Base-by-base conservation (phyloP, 2,329 filamentous ascomycete genomes). In the Colletotrichum cordylinicola region DNA sequence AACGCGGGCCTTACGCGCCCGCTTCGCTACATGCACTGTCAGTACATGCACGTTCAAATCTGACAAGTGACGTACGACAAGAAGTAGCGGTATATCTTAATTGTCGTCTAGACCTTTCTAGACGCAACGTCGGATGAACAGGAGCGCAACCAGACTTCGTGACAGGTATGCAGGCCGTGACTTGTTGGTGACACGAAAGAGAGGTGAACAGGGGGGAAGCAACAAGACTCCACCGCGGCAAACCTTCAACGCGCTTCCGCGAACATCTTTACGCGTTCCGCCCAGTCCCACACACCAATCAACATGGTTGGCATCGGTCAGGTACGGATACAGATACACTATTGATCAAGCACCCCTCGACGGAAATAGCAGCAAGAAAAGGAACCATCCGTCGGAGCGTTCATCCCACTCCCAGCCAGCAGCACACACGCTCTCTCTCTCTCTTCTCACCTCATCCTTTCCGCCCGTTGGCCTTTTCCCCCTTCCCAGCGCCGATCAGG, bases 401-500 rank as follows among this genome's bases (percentile, higher is more conserved):
- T 48, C 5, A 43, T n/a, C 39, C 39, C 18, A 43, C 39, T 43
- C 39, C n/a, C n/a, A n/a, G n/a, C n/a, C 39, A 43, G 39, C 39
- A 48, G 39, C 39, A n/a, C 39, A 48, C 39, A 0, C 39, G 18
- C 39, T 48, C 39, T 10, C 39, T 37, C 39, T 37, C 35, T 48
- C 39, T 48, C 39, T 48, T 48, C 39, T 48, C 39, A 48, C 39
- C 9, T 48, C 39, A 48, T n/a, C 9, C 39, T 48, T 12, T 48
- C 39, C 39, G 39, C 39, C 39, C 39, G 39, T 48, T 48, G 39
- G 18, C 18, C 39, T 39, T n/a, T 35, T 8, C 13, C 21, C 21
- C 18, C n/a, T 29, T 58, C 67, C 67, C 67, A 70, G 56, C 67
- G 67, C 61, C 67, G 67, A 70, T 62, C 67, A 70, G 56, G 67